These are phyloP conservation scores for Achaetomiella virescens DNA, from an alignment of 495 filamentous ascomycete genomes.

Conservation along the genomic window DNA sequence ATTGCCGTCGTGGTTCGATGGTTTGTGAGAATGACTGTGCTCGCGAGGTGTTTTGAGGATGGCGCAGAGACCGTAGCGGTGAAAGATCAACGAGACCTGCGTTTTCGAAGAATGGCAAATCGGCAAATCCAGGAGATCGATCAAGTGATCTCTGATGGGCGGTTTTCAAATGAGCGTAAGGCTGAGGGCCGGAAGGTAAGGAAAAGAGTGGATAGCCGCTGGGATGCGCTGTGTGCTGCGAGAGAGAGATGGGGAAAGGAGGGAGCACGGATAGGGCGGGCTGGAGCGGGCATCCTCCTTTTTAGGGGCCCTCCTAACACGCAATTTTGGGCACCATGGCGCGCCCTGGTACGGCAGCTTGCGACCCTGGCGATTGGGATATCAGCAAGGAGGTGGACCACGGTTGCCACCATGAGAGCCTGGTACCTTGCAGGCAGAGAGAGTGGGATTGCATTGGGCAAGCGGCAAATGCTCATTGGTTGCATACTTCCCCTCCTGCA, in stretches of 20 bases:
- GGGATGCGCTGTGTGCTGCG: constrained; percentile 17
- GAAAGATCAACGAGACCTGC: constrained; percentile 7
- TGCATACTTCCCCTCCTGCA: constrained; percentile 1
- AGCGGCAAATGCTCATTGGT: constrained; percentile 2
- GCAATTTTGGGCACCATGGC: background rate
- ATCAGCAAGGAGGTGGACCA: background rate
- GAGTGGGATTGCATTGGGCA: background rate
- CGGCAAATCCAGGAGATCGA: constrained; percentile 5
- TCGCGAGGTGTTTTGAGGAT: constrained; percentile 6
- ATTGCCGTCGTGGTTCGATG: background rate
- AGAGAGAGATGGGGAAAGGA: constrained; percentile 16
- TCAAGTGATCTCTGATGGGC: background rate
- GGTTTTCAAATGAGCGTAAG: constrained; percentile 27
- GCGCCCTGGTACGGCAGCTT: constrained; percentile 6
- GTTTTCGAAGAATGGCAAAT: constrained; percentile 6
- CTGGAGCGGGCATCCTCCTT: constrained; percentile 21
- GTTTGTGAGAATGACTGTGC: background rate
- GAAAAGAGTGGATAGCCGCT: constrained; percentile 31
- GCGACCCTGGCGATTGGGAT: background rate
- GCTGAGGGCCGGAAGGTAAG: constrained; percentile 26
- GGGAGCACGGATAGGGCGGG: constrained; percentile 14
- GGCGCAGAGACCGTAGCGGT: constrained; percentile 3
- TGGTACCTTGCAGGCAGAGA: constrained; percentile 17
- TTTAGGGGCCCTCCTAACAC: constrained; percentile 13
- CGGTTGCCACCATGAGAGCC: constrained; percentile 9